Evolutionary conservation across 2,329 filamentous ascomycete genomes (phyloP).

Genomic region (Monosporascus cannonballus): DNA sequence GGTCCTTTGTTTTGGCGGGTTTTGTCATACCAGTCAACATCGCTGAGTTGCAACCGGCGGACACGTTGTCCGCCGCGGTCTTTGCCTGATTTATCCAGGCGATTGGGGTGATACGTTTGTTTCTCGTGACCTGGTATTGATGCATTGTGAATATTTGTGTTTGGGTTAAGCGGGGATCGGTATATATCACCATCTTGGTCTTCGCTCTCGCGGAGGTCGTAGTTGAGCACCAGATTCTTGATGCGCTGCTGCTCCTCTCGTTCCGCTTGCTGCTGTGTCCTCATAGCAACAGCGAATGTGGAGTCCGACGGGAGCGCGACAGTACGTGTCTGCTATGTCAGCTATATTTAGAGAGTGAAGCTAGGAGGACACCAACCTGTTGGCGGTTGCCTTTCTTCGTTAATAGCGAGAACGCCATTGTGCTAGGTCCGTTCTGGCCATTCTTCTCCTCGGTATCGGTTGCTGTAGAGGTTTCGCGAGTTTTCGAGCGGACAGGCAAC

Average conservation of each 20-base stretch:
- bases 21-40: constrained; percentile 85
- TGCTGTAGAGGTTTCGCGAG: constrained; percentile 47
- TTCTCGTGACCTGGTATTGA: constrained; percentile 44
- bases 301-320: constrained; percentile 89
- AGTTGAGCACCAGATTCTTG: constrained; percentile 95
- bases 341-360: constrained; percentile 6
- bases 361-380: constrained; percentile 52
- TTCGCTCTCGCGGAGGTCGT: constrained; percentile 82
- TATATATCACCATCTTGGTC: constrained; percentile 67
- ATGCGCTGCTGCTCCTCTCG: constrained; percentile 96
- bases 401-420: constrained; percentile 95
- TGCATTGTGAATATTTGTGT: constrained; percentile 44
- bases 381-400: constrained; percentile 96
- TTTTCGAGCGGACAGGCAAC: constrained; percentile 74
- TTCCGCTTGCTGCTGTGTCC: constrained; percentile 88
- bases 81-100: constrained; percentile 48
- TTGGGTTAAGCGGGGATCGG: constrained; percentile 36
- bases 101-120: constrained; percentile 45
- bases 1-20: constrained; percentile 13
- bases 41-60: constrained; percentile 87
- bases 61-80: constrained; percentile 74
- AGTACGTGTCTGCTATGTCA: constrained; percentile 64
- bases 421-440: constrained; percentile 40
- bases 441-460: constrained; percentile 31
- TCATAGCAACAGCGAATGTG: constrained; percentile 93